phyloP scores from a whole-genome alignment of 306 rosid species.

The Glycine latifolia region DNA sequence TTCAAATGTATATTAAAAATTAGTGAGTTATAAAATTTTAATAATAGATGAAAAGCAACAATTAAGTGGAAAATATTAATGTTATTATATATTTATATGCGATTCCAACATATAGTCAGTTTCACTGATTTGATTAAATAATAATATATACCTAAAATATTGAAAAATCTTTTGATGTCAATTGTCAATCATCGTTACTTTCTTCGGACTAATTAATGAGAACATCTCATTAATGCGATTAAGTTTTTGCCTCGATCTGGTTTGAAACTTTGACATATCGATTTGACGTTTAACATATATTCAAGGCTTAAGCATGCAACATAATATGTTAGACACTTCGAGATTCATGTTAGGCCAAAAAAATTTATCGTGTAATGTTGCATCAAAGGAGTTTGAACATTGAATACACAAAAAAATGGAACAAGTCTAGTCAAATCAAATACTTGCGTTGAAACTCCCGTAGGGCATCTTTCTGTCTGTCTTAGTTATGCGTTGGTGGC shows the following conservation, averaged over 20 bases:
- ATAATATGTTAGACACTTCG: background rate
- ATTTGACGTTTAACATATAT: background rate
- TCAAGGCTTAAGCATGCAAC: slow-evolving; percentile 26
- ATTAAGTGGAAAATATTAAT: no score
- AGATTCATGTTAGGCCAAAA: background rate
- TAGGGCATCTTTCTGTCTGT: no score
- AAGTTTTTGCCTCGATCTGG: no score
- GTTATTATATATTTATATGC: background rate
- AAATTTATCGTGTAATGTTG: slow-evolving; percentile 18
- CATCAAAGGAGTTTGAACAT: slow-evolving; percentile 48
- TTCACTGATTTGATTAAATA: background rate
- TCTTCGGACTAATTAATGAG: background rate
- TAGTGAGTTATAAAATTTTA: background rate
- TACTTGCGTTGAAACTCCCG: slow-evolving; percentile 7
- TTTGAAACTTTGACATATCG: no score
- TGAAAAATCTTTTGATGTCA: background rate
- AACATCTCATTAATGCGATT: no score
- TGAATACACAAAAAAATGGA: slow-evolving; percentile 42
- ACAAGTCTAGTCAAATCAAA: slow-evolving; percentile 51
- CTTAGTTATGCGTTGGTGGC: no score
- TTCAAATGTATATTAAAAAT: no score
- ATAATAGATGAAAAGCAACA: background rate
- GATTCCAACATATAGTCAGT: background rate
- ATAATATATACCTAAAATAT: background rate
- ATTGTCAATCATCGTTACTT: background rate